These are phyloP conservation scores for Emiliania huxleyi DNA, from an alignment of 78 protist genomes.

Conservation along the genomic window DNA sequence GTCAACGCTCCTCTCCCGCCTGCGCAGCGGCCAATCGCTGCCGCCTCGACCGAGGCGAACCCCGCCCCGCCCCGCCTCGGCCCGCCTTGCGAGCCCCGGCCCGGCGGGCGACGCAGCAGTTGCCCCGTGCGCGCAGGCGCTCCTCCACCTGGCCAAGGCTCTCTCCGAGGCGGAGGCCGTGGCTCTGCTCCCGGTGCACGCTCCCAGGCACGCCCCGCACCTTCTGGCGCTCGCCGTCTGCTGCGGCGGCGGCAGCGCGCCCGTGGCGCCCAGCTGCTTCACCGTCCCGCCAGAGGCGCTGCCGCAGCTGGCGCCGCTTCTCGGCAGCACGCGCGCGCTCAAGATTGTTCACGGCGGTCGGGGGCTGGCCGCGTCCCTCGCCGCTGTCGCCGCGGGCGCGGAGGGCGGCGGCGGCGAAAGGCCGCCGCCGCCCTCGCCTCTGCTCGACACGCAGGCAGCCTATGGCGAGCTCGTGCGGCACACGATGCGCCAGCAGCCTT, in stretches of 20 bases:
- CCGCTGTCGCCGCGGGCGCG: neutral
- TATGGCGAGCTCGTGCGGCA: neutral
- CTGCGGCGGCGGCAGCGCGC: too few species aligned
- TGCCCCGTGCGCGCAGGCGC: neutral
- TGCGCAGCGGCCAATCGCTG: neutral
- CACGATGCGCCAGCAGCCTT: neutral
- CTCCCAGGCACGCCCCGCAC: too few species aligned
- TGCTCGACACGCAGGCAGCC: neutral
- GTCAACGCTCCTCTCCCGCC: neutral
- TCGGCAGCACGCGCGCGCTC: neutral
- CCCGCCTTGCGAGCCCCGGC: too few species aligned
- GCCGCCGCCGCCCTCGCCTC: too few species aligned
- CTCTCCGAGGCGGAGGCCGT: too few species aligned
- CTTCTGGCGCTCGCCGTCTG: too few species aligned
- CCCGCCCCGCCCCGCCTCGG: too few species aligned
- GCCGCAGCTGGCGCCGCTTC: neutral
- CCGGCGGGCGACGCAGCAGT: neutral
- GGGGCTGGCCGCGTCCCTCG: neutral
- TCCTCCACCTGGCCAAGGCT: neutral
- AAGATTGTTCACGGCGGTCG: neutral
- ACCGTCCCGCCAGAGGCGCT: neutral
- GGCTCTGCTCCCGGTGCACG: too few species aligned
- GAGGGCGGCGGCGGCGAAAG: neutral
- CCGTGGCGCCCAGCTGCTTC: too few species aligned
- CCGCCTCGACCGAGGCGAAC: too few species aligned